phyloP scores from a whole-genome alignment of 2,329 filamentous ascomycete genomes.

The Lecanicillium sp. region DNA sequence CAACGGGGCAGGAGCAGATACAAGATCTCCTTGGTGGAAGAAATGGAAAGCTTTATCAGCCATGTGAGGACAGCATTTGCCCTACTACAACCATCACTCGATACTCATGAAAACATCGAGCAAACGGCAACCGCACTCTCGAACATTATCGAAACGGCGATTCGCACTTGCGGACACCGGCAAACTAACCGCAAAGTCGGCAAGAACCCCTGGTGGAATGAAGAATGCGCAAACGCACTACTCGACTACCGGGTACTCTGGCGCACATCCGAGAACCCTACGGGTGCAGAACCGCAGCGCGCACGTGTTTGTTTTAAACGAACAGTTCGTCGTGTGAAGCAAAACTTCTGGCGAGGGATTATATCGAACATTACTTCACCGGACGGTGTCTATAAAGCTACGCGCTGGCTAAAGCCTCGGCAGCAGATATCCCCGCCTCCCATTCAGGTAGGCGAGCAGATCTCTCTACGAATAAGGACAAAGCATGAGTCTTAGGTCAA shows the following conservation, averaged over 20 bases:
- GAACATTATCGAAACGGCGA: background rate
- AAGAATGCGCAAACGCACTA: slow-evolving; percentile 1
- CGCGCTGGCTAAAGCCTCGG: slow-evolving; percentile 2
- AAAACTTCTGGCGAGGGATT: background rate
- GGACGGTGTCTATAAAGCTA: slow-evolving; percentile 2
- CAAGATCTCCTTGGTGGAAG: background rate
- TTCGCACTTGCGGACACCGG: background rate
- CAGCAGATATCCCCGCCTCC: background rate
- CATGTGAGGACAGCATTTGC: background rate
- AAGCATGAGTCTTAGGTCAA: slow-evolving; percentile 16
- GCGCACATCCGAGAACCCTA: background rate
- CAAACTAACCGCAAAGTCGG: background rate
- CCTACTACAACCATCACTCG: background rate
- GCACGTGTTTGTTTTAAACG: background rate
- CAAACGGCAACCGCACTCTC: background rate
- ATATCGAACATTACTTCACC: background rate
- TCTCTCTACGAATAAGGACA: slow-evolving; percentile 13
- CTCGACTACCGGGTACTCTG: background rate
- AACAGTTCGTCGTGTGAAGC: background rate
- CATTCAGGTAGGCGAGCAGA: background rate
- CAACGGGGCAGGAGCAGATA: background rate
- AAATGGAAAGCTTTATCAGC: background rate
- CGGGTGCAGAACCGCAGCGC: background rate
- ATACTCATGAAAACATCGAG: background rate
- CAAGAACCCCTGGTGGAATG: slow-evolving; percentile 7